These are phyloP conservation scores for Septoria linicola DNA, from an alignment of 2,329 filamentous ascomycete species.

Conservation along the genomic window DNA sequence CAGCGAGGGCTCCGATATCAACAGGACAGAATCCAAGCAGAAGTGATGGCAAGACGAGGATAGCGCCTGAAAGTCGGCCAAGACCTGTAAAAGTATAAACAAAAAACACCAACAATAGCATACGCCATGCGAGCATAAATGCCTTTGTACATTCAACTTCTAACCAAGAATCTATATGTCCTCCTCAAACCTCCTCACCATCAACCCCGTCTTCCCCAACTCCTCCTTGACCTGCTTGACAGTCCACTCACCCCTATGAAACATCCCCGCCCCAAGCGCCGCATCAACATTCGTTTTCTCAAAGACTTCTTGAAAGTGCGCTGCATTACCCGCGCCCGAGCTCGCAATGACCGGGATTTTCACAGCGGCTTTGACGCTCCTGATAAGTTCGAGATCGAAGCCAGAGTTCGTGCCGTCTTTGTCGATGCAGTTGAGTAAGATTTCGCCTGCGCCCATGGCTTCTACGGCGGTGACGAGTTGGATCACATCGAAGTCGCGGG, in stretches of 20 bases:
- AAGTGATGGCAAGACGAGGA: conserved; percentile 26
- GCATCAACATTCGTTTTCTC: conserved; percentile 82
- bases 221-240: conserved; percentile 91
- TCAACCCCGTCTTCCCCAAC: conserved; percentile 66
- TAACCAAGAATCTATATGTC: conserved; percentile 40
- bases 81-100: conserved; percentile 18
- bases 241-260: conserved; percentile 92
- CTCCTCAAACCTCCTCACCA: conserved; percentile 77
- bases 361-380: conserved; percentile 80
- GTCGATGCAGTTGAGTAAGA: conserved; percentile 96
- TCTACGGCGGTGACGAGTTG: conserved; percentile 87
- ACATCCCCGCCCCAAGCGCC: conserved; percentile 93
- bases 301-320: conserved; percentile 90
- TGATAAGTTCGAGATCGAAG: conserved; percentile 89
- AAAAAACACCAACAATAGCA: neutral
- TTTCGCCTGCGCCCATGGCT: conserved; percentile 92
- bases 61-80: conserved; percentile 26
- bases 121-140: too few relatives aligned
- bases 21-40: conserved; percentile 10
- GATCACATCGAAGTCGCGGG: conserved; percentile 87
- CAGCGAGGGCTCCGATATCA: conserved; percentile 13
- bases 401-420: conserved; percentile 91
- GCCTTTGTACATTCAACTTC: too few relatives aligned
- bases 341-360: conserved; percentile 94
- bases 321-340: conserved; percentile 83